Conservation (phyloP, 2,329 filamentous ascomycete genomes). For the Fusarium circinatum region DNA sequence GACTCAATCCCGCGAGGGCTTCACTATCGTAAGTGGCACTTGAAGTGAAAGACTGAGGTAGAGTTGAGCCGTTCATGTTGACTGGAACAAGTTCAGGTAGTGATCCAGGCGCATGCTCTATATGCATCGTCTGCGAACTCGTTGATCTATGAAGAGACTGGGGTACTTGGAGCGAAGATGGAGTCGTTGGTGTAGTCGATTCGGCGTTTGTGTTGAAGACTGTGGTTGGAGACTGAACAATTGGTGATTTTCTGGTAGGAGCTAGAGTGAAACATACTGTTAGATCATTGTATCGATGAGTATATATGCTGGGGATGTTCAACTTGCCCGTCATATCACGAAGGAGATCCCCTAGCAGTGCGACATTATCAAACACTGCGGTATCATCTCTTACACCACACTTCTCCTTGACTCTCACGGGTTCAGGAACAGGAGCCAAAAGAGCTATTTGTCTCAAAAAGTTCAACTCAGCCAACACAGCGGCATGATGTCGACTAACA, state of each 20-base stretch:
- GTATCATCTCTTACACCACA: background rate
- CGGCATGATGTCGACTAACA: conserved; percentile 43
- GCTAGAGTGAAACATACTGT: background rate
- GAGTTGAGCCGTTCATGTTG: background rate
- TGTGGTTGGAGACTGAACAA: background rate
- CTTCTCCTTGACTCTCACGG: background rate
- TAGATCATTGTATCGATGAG: background rate
- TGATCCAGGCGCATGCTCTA: background rate
- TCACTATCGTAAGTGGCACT: background rate
- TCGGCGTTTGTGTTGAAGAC: background rate
- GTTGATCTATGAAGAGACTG: background rate
- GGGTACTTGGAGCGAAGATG: background rate
- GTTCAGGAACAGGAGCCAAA: conserved; percentile 15
- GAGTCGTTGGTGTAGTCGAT: no score
- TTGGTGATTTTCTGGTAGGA: background rate
- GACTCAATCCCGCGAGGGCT: conserved; percentile 2
- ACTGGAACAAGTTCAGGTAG: conserved; percentile 23
- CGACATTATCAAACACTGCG: conserved; percentile 30
- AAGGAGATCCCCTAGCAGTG: conserved; percentile 30
- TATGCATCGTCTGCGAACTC: conserved; percentile 1
- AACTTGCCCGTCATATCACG: conserved; percentile 12
- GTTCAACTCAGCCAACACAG: conserved; percentile 45
- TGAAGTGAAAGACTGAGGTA: background rate
- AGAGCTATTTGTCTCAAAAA: conserved; percentile 40
- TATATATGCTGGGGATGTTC: no score